These are phyloP conservation scores for Apiotrichum porosum DNA, from an alignment of 1,284 basidiomycete species.

Conservation along the genomic window DNA sequence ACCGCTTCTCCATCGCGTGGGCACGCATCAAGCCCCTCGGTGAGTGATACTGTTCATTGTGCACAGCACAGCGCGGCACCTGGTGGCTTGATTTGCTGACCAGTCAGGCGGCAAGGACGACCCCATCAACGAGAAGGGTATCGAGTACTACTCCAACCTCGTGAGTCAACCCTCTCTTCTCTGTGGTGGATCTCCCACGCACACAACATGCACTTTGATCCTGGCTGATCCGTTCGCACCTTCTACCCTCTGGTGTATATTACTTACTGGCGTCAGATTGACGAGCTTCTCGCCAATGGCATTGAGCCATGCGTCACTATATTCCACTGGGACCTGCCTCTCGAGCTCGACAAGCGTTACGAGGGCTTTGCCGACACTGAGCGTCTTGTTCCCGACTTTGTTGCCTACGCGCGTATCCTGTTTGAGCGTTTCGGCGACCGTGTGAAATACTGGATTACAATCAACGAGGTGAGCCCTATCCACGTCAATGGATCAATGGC, in stretches of 20 bases:
- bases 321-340: constrained; percentile 63
- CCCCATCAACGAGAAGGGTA: constrained; percentile 61
- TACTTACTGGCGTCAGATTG: constrained; percentile 51
- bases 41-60: neutral
- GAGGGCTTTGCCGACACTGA: constrained; percentile 55
- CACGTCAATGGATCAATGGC: constrained; percentile 10
- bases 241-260: too few relatives aligned
- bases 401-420: constrained; percentile 61
- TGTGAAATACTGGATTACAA: constrained; percentile 62
- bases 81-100: neutral
- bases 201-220: too few relatives aligned
- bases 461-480: too few relatives aligned
- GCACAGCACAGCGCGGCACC: constrained; percentile 54
- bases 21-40: constrained; percentile 63
- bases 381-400: constrained; percentile 56
- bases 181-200: too few relatives aligned
- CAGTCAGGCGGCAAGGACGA: constrained; percentile 56
- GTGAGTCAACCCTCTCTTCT: constrained; percentile 30
- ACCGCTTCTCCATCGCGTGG: constrained; percentile 65
- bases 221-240: too few relatives aligned
- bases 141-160: constrained; percentile 57
- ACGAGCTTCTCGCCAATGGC: constrained; percentile 58
- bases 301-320: constrained; percentile 33
- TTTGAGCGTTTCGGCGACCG: constrained; percentile 67
- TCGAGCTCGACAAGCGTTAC: constrained; percentile 63